phyloP scores from a whole-genome alignment of 1,284 basidiomycete species.

The Phaffia rhodozyma region DNA sequence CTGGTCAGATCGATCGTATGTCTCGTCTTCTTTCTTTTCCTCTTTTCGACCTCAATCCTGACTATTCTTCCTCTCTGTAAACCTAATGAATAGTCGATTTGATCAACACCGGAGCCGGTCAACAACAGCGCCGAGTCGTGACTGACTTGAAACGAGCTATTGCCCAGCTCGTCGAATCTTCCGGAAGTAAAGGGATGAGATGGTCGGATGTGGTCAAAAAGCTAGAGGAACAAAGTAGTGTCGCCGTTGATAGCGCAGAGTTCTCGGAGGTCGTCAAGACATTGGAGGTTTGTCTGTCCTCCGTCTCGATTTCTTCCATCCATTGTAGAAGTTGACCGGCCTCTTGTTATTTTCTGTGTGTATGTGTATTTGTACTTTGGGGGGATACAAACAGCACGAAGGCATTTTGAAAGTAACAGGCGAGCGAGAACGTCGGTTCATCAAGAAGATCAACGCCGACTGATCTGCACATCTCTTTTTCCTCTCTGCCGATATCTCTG shows the following conservation, averaged over 20 bases:
- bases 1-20: constrained; percentile 52
- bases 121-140: constrained; percentile 65
- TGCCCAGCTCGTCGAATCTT: constrained; percentile 52
- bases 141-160: constrained; percentile 72
- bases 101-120: constrained; percentile 83
- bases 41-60: neutral
- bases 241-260: constrained; percentile 61
- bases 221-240: constrained; percentile 64
- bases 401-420: constrained; percentile 71
- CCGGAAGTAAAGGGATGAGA: constrained; percentile 52
- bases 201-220: constrained; percentile 66
- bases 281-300: constrained; percentile 45
- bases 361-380: no score
- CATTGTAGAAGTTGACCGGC: no score
- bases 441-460: constrained; percentile 41
- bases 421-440: constrained; percentile 69
- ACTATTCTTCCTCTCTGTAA: neutral
- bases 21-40: neutral
- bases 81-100: constrained; percentile 48
- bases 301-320: neutral
- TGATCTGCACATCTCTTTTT: neutral
- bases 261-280: constrained; percentile 68
- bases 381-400: constrained; percentile 42
- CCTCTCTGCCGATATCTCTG: neutral
- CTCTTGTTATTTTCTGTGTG: neutral